phyloP scores from a whole-genome alignment of 257 asterid genomes.

The Agastache rugosa region DNA sequence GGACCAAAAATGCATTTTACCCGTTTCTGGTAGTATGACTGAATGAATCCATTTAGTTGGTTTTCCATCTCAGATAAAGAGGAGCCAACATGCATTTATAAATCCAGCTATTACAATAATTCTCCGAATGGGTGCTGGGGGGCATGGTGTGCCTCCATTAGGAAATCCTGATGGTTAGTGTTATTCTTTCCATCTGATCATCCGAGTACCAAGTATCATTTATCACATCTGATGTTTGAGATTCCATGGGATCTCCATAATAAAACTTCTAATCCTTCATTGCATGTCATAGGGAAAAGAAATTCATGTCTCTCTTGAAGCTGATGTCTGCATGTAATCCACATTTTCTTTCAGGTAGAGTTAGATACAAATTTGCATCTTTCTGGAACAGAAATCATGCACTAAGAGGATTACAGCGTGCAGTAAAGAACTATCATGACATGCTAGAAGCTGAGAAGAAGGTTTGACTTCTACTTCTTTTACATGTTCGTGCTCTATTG shows the following conservation, averaged over 20 bases:
- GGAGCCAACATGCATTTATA: constrained; percentile 94
- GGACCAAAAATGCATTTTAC: constrained; percentile 6
- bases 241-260: constrained; percentile 9
- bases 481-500: constrained; percentile 25
- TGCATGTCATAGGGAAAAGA: constrained; percentile 17
- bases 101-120: constrained; percentile 94
- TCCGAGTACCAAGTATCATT: constrained; percentile 13
- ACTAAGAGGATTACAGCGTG: constrained; percentile 78
- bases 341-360: constrained; percentile 78
- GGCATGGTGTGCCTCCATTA: constrained; percentile 98
- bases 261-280: constrained; percentile 18
- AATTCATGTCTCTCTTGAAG: constrained; percentile 22
- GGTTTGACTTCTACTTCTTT: constrained; percentile 51
- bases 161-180: constrained; percentile 98
- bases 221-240: constrained; percentile 29
- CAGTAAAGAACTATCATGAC: constrained; percentile 68
- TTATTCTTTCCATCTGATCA: constrained; percentile 30
- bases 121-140: constrained; percentile 98
- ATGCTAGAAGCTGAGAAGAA: constrained; percentile 91
- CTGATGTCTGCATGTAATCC: constrained; percentile 16
- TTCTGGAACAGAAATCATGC: constrained; percentile 98
- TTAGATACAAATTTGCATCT: constrained; percentile 96
- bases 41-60: constrained; percentile 32
- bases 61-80: constrained; percentile 67
- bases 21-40: constrained; percentile 29